Base-by-base conservation (phyloP, 1,284 basidiomycete species). In the Cryptococcus jaspeensis region DNA sequence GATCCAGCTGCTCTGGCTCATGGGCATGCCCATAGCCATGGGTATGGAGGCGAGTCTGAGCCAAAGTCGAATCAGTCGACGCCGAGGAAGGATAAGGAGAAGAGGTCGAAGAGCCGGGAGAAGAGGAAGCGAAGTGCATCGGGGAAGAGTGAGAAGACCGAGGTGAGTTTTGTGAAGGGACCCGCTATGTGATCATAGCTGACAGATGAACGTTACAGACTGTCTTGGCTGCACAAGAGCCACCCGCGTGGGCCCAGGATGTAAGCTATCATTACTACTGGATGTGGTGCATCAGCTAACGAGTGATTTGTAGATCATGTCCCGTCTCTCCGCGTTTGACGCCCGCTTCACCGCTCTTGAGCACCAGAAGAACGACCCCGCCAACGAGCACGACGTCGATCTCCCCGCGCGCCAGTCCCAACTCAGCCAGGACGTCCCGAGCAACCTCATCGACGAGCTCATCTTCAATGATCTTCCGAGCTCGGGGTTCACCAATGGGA, bases 221-320 rank as follows among this genome's bases (percentile, higher is more conserved):
- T 12, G 43, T 50, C 2, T n/a, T 47, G 3, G 9, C 36, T 36
- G 51, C 23, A 4, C 42, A 48, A 28, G 56, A 32, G 8, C 55
- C 68, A 1, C 72, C 72, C 3, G 50, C 54, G 2, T 75, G 73
- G 73, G 72, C 65, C 1, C 59, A 64, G 53, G 62, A 70, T 15
- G 73, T 75, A 41, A 60, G 66, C 56, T 13, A 3, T n/a, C 23
- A 7, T 40, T 12, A 1, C 13, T 5, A n/a, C n/a, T n/a, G n/a
- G 15, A 39, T 12, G 8, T 35, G 5, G 38, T 16, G 18, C 5
- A 20, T 22, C 12, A 25, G 46, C 55, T 64, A 52, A 60, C 37
- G 3, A n/a, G 15, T n/a, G 39, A 36, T 11, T 16, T 11, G 18
- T 32, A 73, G 69, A 66, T 73, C 38, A 64, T 69, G 43, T 32